A percentile compares a stretch with the other conserved stretches of the same genome.
These are phyloP conservation scores for Ustilago hordei DNA, from an alignment of 1,284 basidiomycete genomes.

Conservation along the genomic window DNA sequence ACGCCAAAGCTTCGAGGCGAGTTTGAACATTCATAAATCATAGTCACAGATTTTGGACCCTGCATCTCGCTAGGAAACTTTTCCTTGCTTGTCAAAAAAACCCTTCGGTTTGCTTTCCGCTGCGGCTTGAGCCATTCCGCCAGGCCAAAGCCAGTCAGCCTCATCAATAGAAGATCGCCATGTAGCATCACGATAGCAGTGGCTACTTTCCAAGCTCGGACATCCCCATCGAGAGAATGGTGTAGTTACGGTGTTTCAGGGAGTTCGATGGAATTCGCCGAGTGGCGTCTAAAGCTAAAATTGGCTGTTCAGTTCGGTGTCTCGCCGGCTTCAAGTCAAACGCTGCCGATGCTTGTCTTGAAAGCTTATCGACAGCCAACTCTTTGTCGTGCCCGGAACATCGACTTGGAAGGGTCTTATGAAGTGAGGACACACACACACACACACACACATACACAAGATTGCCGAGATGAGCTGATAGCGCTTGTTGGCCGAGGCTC, in stretches of 20 bases:
- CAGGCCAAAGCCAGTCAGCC: constrained; percentile 1
- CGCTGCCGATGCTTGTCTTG: background rate
- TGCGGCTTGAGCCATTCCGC: background rate
- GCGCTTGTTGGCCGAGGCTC: constrained; percentile 2
- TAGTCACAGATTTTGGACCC: constrained; percentile 12
- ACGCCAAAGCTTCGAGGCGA: background rate
- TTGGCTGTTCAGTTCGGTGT: background rate
- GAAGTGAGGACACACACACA: background rate
- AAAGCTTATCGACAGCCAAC: background rate
- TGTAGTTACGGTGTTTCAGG: background rate
- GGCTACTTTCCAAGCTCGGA: background rate
- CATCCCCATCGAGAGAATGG: background rate
- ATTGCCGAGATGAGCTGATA: background rate
- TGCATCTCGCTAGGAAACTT: constrained; percentile 26
- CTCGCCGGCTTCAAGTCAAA: background rate
- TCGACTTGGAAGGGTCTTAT: background rate
- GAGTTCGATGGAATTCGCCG: background rate
- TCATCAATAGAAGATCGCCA: background rate
- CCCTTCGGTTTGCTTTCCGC: background rate
- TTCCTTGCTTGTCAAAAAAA: background rate
- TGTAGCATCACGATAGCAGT: background rate
- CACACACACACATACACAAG: background rate
- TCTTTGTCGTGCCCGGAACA: background rate
- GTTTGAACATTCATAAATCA: background rate
- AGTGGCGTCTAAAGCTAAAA: background rate